Evolutionary conservation across 768 basidiomycete genomes (phyloP).

Genomic region (Suillus decipiens): DNA sequence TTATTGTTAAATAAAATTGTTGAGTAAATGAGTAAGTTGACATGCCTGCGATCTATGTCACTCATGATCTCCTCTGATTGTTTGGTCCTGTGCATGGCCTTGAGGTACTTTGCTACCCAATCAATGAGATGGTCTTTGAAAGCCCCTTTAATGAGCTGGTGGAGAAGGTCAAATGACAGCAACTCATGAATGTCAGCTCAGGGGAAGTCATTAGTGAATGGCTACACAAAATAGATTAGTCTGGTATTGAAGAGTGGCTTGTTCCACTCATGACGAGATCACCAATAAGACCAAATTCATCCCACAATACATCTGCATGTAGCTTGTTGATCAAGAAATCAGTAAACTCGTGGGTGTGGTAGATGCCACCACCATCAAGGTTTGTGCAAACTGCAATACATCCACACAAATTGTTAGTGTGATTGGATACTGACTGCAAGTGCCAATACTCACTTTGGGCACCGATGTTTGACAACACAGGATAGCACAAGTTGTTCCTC

Average conservation of each 20-base stretch:
- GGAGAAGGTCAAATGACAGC: neutral
- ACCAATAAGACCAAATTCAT: conserved; percentile 34
- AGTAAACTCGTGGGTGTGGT: conserved; percentile 25
- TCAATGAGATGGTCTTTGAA: conserved; percentile 6
- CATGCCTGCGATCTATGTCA: neutral
- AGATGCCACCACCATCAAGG: conserved; percentile 25
- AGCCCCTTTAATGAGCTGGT: neutral
- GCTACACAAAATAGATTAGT: neutral
- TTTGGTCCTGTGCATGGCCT: no score
- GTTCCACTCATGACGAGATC: conserved; percentile 33
- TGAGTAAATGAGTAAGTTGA: neutral
- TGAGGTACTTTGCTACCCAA: neutral
- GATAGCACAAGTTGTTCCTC: conserved; percentile 38
- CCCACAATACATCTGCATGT: conserved; percentile 34
- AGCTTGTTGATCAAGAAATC: conserved; percentile 23
- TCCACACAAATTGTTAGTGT: conserved; percentile 18
- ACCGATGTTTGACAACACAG: conserved; percentile 39
- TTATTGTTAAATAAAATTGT: neutral
- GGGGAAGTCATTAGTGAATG: conserved; percentile 1
- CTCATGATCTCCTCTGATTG: neutral
- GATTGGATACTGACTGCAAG: conserved; percentile 1
- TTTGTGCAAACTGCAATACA: conserved; percentile 17
- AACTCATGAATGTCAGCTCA: neutral
- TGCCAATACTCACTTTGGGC: conserved; percentile 28
- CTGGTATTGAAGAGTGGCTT: neutral